Conservation (phyloP, 345 rosid genomes). For the Nasturtium officinale region DNA sequence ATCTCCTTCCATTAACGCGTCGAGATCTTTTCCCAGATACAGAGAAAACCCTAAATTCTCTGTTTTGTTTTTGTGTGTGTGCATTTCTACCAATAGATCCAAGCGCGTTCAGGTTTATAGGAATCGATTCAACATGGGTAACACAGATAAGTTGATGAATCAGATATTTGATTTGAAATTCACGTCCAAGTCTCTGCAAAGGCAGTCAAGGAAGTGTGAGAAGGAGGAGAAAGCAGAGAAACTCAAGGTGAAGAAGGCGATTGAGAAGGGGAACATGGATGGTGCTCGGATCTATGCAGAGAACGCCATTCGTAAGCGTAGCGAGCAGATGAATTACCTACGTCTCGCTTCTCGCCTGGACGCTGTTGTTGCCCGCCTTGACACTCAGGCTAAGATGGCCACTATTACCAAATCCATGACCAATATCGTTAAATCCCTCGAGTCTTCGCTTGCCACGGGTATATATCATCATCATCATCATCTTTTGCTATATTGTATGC, state of each 20-base stretch:
- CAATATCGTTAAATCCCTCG: constrained; percentile 89
- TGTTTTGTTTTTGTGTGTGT: not conserved
- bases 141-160: constrained; percentile 87
- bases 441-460: constrained; percentile 86
- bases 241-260: constrained; percentile 94
- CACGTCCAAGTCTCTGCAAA: constrained; percentile 88
- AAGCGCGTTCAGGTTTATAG: not conserved
- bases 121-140: constrained; percentile 58
- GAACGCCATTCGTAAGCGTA: constrained; percentile 90
- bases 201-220: constrained; percentile 94
- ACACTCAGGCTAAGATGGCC: constrained; percentile 96
- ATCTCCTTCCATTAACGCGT: constrained; percentile 26
- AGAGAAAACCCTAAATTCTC: constrained; percentile 33
- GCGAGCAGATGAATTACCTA: constrained; percentile 98
- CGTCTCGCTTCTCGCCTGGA: constrained; percentile 91
- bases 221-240: constrained; percentile 98
- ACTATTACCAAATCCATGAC: constrained; percentile 89
- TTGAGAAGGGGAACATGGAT: constrained; percentile 98
- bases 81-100: not conserved
- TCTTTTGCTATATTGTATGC: not conserved
- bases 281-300: constrained; percentile 99
- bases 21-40: constrained; percentile 26
- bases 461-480: constrained; percentile 4
- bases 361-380: constrained; percentile 93
- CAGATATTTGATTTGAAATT: constrained; percentile 96